phyloP scores from a whole-genome alignment of 2,329 filamentous ascomycete species.

The Clonostachys rosea region DNA sequence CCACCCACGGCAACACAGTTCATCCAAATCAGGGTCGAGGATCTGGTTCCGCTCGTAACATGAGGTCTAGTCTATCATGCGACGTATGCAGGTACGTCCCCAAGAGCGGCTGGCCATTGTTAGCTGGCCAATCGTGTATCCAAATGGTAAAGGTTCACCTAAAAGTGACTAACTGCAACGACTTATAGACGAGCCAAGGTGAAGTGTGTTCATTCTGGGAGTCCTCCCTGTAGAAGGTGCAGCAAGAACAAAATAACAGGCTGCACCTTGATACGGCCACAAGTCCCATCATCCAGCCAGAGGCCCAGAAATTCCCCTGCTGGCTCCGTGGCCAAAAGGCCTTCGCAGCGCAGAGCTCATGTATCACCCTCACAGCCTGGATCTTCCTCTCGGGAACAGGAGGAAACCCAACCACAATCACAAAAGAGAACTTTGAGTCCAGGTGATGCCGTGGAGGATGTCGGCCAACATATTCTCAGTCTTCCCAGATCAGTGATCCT shows the following conservation, averaged over 20 bases:
- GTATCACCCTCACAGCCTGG: too few species aligned
- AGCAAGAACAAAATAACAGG: conserved; percentile 12
- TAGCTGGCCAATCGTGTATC: neutral
- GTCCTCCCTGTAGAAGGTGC: conserved; percentile 21
- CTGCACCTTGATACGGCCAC: conserved; percentile 17
- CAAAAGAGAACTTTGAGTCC: too few species aligned
- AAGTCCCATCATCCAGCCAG: conserved; percentile 3
- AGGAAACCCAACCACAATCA: too few species aligned
- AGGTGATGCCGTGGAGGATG: neutral
- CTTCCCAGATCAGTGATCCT: conserved; percentile 17
- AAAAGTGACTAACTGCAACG: neutral
- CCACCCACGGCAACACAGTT: too few species aligned
- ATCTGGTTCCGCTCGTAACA: conserved; percentile 2
- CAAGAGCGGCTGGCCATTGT: neutral
- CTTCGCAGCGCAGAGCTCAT: neutral
- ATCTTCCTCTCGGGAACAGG: too few species aligned
- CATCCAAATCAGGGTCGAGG: too few species aligned
- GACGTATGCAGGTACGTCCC: conserved; percentile 21
- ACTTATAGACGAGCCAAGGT: conserved; percentile 22
- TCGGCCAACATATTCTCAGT: conserved; percentile 11
- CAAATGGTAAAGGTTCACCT: neutral
- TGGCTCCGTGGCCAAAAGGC: neutral
- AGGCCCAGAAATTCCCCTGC: neutral
- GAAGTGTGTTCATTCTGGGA: conserved; percentile 23
- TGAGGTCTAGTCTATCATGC: conserved; percentile 27